Base-by-base conservation (phyloP, 345 rosid species). In the Hibiscus trionum region DNA sequence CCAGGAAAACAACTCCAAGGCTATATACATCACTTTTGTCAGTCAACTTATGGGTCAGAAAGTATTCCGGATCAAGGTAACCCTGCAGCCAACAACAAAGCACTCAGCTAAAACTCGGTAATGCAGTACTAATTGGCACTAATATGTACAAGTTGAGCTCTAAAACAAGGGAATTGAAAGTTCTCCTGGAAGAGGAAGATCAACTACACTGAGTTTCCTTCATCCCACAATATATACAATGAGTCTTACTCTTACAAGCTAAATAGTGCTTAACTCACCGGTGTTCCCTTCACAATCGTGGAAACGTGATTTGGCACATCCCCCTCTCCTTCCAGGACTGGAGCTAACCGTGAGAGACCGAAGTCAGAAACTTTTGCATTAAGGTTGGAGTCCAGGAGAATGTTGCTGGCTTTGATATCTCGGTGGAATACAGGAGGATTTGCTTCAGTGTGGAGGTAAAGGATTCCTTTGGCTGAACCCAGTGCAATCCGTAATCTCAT, bases 11-110 rank as follows among this genome's bases (percentile, higher is more conserved):
- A 26, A 93, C 87, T 66, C 98, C 98, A 17, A 93, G 91, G 80
- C 98, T 93, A 73, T 89, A 93, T 56, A 91, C 96, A 73, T 93
- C 97, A 76, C 97, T 91, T 77, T 93, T 93, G 79, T 93, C 97
- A 0, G 98, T 93, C 81, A 93, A 75, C 82, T 88, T 87, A 79
- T 80, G 93, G 2, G 98, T 93, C 83, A 91, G 74, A 79, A 93
- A 89, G 79, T 93, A 93, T 76, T 93, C 96, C 14, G 96, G 97
- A 82, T 93, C 97, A 31, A 91, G 89, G 78, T 89, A 88, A 66
- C 98, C 97, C 98, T 91, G 85, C 80, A 75, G 21, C 21, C 21
- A 44, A 46, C 17, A 60, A 44, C 47, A 44, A 44, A 44, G 47
- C 47, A 44, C 47, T 44, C 47, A 44, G 1, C 47, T 42, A 42